Base-by-base conservation (phyloP, 2,329 filamentous ascomycete species). In the Botrytis medusae region DNA sequence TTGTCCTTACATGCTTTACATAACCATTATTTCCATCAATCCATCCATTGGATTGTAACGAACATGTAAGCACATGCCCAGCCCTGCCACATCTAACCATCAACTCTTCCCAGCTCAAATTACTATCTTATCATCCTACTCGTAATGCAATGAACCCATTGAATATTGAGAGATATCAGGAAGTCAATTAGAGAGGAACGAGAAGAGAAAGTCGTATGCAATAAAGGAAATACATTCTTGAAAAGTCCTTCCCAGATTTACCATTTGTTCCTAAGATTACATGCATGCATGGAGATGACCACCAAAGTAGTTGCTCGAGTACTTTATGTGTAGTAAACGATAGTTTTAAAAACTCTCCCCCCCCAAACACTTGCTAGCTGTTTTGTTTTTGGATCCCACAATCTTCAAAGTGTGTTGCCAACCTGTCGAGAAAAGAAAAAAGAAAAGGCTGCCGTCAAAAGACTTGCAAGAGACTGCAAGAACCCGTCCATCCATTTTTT, bases 221-320 rank as follows among this genome's bases (percentile, higher is more conserved):
- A n/a, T 40, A 68, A 67, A 54, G 46, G 22, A 68, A 67, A 68
- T 40, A 68, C 64, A 54, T 18, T 54, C 64, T 68, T 68, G 46
- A 40, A 54, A 68, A 68, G 34, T 37, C 64, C 64, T 40, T 40
- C 46, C 64, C 46, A 40, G 12, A 22, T 68, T 54, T 54, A 40
- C 46, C 64, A 25, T 29, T 68, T 68, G 64, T 68, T 54, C 64
- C 64, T 68, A 54, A 68, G 64, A 68, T 68, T 68, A 68, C 64
- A 68, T 68, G 64, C 64, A 54, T 68, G 16, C 64, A 54, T 54
- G 46, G 46, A 54, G 64, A 40, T 68, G 51, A 54, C 46, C 62
- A 65, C 62, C 64, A 68, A 40, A 40, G 34, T 34, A 48, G 34
- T 40, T 37, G 4, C 18, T 54, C 46, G 34, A 29, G 16, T 68